Percentiles rank a stretch among this genome's conserved stretches.
Evolutionary conservation across 2,329 filamentous ascomycete genomes (phyloP).

Genomic region (Myriosclerotinia curreyana): DNA sequence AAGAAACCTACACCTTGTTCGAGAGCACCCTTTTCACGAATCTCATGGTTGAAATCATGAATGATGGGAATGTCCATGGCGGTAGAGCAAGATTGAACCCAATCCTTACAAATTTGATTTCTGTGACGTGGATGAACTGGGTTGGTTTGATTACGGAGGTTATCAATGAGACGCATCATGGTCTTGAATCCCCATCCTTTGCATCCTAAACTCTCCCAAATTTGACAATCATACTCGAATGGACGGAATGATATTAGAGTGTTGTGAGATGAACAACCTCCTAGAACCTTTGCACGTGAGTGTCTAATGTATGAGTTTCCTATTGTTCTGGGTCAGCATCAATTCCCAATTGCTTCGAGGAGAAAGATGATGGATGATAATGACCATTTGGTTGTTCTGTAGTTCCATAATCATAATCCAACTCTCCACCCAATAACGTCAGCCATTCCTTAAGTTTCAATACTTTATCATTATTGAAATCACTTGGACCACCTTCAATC

Average conservation of each 20-base stretch:
- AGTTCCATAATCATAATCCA: constrained; percentile 89
- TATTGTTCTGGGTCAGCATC: constrained; percentile 39
- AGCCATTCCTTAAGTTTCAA: constrained; percentile 87
- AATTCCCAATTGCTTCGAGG: constrained; percentile 1
- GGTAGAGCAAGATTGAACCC: constrained; percentile 75
- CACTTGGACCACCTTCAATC: constrained; percentile 85
- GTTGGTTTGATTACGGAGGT: constrained; percentile 84
- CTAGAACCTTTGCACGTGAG: constrained; percentile 87
- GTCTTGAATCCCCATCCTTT: constrained; percentile 83
- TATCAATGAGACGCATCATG: constrained; percentile 77
- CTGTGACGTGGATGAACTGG: constrained; percentile 81
- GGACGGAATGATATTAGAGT: constrained; percentile 90
- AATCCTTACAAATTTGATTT: constrained; percentile 89
- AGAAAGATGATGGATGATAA: too few species aligned
- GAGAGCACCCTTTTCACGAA: constrained; percentile 68
- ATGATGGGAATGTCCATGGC: constrained; percentile 79
- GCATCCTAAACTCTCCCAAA: constrained; percentile 80
- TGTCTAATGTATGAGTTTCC: constrained; percentile 91
- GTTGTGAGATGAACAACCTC: constrained; percentile 91
- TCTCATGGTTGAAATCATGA: constrained; percentile 83
- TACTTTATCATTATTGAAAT: constrained; percentile 84
- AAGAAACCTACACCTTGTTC: constrained; percentile 83
- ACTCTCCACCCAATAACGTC: constrained; percentile 75
- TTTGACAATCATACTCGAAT: constrained; percentile 81
- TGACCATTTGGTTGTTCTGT: constrained; percentile 86